These are phyloP conservation scores for Tuber melanosporum DNA, from an alignment of 495 filamentous ascomycete species.

Conservation along the genomic window DNA sequence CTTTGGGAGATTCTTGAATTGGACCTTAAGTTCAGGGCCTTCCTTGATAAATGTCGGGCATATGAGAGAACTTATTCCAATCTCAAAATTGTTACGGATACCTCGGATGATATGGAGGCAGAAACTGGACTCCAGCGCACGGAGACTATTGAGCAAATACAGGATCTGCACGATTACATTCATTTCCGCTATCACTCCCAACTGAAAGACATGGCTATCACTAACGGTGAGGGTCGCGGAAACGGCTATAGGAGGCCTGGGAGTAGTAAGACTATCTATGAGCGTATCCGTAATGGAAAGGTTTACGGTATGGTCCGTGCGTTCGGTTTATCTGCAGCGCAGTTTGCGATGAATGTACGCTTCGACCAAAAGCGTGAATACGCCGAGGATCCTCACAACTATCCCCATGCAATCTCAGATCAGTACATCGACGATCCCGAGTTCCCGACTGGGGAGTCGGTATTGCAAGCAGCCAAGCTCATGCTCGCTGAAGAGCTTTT, in stretches of 20 bases:
- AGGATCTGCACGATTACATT: conserved; percentile 92
- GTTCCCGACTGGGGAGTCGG: conserved; percentile 67
- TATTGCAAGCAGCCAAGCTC: conserved; percentile 67
- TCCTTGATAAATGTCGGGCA: conserved; percentile 79
- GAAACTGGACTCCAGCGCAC: conserved; percentile 74
- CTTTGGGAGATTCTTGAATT: conserved; percentile 90
- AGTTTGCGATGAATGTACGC: conserved; percentile 76
- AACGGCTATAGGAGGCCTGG: conserved; percentile 67
- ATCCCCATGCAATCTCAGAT: conserved; percentile 82
- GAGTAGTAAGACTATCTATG: conserved; percentile 65
- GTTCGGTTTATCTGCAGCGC: conserved; percentile 83
- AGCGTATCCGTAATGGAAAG: conserved; percentile 69
- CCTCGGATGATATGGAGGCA: conserved; percentile 44
- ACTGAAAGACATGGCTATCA: conserved; percentile 64
- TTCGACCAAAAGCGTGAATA: conserved; percentile 69
- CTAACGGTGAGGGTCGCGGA: conserved; percentile 49
- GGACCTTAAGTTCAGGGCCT: conserved; percentile 85
- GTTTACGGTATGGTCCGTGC: conserved; percentile 78
- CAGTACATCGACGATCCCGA: conserved; percentile 60
- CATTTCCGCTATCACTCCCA: conserved; percentile 87
- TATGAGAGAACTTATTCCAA: conserved; percentile 71
- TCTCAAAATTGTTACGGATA: conserved; percentile 49
- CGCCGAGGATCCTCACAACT: conserved; percentile 68
- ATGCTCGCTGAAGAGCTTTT: conserved; percentile 90
- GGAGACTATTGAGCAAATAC: conserved; percentile 80